Conservation (phyloP, 2,329 filamentous ascomycete genomes). For the Didymella lethalis region DNA sequence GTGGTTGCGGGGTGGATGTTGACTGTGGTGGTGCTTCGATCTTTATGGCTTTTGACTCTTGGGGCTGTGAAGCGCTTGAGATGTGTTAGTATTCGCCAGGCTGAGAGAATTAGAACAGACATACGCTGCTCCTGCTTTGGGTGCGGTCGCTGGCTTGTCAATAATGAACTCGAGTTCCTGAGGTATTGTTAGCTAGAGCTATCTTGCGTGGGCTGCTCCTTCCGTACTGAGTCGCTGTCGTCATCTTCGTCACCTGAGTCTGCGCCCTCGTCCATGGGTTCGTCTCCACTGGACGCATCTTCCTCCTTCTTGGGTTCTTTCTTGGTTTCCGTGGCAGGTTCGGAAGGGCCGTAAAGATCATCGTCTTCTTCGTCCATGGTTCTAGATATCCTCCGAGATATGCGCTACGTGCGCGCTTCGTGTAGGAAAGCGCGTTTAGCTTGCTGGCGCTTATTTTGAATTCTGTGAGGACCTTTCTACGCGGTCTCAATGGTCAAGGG, state of each 20-base stretch:
- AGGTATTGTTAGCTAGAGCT: conserved; percentile 35
- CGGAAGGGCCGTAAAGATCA: conserved; percentile 58
- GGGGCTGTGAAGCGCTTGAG: conserved; percentile 33
- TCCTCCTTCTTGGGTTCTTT: conserved; percentile 39
- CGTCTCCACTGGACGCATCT: conserved; percentile 49
- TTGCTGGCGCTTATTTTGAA: neutral
- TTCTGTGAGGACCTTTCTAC: too few species aligned
- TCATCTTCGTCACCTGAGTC: conserved; percentile 57
- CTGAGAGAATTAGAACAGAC: conserved; percentile 10
- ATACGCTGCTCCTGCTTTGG: conserved; percentile 48
- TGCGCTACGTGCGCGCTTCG: neutral
- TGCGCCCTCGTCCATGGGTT: conserved; percentile 56
- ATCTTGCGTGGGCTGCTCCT: neutral
- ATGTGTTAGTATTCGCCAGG: conserved; percentile 27
- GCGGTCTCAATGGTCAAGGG: neutral
- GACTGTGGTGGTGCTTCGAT: conserved; percentile 45
- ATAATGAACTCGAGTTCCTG: conserved; percentile 64
- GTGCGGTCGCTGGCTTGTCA: conserved; percentile 54
- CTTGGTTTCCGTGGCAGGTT: conserved; percentile 33
- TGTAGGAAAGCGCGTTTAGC: neutral
- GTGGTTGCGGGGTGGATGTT: conserved; percentile 32
- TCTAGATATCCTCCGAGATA: conserved; percentile 3
- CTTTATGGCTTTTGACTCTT: conserved; percentile 50
- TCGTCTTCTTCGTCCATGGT: conserved; percentile 62
- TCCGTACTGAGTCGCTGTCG: conserved; percentile 54